A percentile compares a stretch with the other conserved stretches of the same genome.
Evolutionary conservation across 371 early-diverging fungal genomes (phyloP).

Genomic region (Parasitella parasitica): DNA sequence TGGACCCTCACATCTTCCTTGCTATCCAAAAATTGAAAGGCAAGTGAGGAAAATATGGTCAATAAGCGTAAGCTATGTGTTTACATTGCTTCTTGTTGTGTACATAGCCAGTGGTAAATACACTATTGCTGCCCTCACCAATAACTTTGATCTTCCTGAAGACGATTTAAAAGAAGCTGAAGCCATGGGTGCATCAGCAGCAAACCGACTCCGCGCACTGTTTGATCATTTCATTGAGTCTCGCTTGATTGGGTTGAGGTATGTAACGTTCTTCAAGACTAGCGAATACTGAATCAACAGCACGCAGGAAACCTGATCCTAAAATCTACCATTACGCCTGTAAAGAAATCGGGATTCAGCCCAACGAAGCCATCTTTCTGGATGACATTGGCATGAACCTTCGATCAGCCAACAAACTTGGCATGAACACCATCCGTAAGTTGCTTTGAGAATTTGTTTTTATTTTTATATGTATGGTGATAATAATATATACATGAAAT

Average conservation of each 20-base stretch:
- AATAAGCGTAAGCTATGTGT: too few relatives aligned
- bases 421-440: slow-evolving; percentile 66
- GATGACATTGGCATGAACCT: slow-evolving; percentile 81
- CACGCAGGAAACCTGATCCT: slow-evolving; percentile 76
- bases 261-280: not conserved
- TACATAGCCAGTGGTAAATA: slow-evolving; percentile 49
- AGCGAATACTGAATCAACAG: not conserved
- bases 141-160: slow-evolving; percentile 67
- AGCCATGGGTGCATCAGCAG: slow-evolving; percentile 33
- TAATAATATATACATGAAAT: slow-evolving; percentile 10
- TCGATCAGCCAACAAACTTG: slow-evolving; percentile 61
- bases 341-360: slow-evolving; percentile 56
- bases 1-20: slow-evolving; percentile 54
- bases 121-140: slow-evolving; percentile 76
- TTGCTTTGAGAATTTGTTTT: not conserved
- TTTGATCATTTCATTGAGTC: slow-evolving; percentile 53
- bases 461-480: not conserved
- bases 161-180: slow-evolving; percentile 43
- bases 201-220: slow-evolving; percentile 30
- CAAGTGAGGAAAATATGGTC: too few relatives aligned
- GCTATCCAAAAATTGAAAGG: slow-evolving; percentile 60
- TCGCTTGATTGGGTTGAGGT: slow-evolving; percentile 41
- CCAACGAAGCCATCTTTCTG: slow-evolving; percentile 65
- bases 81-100: too few relatives aligned
- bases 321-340: slow-evolving; percentile 64